Conservation (phyloP, 768 basidiomycete species). For the Gyrodon lividus region DNA sequence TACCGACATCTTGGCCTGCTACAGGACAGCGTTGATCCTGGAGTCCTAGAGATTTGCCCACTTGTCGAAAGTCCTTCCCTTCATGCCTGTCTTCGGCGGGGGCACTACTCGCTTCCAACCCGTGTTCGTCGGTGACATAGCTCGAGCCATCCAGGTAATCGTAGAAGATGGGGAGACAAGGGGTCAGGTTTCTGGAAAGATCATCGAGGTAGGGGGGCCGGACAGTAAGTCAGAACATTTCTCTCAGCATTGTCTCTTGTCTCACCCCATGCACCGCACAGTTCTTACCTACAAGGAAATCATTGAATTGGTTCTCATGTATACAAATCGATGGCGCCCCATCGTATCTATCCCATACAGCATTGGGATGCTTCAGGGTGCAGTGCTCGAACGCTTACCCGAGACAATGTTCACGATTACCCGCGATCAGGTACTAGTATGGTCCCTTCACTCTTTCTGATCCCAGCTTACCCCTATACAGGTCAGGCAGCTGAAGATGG, state of each 20-base stretch:
- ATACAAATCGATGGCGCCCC: conserved; percentile 51
- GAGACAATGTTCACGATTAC: conserved; percentile 67
- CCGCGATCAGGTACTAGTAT: conserved; percentile 53
- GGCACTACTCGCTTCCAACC: conserved; percentile 68
- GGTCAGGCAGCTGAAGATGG: conserved; percentile 60
- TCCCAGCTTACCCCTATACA: conserved; percentile 23
- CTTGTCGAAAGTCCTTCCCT: conserved; percentile 59
- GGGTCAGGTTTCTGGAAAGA: conserved; percentile 38
- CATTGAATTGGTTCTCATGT: conserved; percentile 60
- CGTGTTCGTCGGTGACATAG: conserved; percentile 70
- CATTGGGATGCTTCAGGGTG: conserved; percentile 63
- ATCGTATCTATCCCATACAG: conserved; percentile 65
- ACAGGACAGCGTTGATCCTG: neutral
- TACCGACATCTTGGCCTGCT: neutral
- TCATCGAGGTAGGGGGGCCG: conserved; percentile 50
- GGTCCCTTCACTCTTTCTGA: neutral
- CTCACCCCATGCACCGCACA: conserved; percentile 29
- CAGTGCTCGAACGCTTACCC: conserved; percentile 62
- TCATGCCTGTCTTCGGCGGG: conserved; percentile 77
- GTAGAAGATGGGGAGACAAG: conserved; percentile 40
- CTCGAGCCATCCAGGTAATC: conserved; percentile 57
- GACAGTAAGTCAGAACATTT: conserved; percentile 41
- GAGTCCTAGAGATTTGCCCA: conserved; percentile 55
- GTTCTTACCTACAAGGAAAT: conserved; percentile 68
- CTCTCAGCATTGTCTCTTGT: conserved; percentile 35